Evolutionary conservation across 495 filamentous ascomycete genomes (phyloP).

Genomic region (Aspergillus sclerotiicarbonarius): DNA sequence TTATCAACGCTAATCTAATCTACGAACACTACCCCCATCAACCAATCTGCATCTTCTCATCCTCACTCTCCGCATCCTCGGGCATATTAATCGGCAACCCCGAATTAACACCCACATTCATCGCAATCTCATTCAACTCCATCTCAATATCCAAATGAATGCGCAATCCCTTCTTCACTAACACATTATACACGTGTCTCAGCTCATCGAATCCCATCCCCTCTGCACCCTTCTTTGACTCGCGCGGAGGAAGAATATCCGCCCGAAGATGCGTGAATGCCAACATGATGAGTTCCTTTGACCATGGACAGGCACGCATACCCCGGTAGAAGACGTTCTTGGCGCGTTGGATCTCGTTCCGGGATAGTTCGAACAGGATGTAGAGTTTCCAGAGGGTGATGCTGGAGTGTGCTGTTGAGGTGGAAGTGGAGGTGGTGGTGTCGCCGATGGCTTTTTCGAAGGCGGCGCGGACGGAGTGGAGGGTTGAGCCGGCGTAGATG

Average conservation of each 20-base stretch:
- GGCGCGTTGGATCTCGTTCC: conserved; percentile 38
- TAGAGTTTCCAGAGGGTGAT: conserved; percentile 66
- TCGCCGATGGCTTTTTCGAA: conserved; percentile 67
- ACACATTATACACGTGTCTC: conserved; percentile 45
- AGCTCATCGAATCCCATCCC: conserved; percentile 42
- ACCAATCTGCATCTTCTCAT: conserved; percentile 22
- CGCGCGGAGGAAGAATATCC: conserved; percentile 10
- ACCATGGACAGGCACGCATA: conserved; percentile 67
- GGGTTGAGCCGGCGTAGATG: conserved; percentile 47
- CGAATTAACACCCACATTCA: conserved; percentile 12
- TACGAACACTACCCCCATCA: neutral
- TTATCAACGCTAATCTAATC: neutral
- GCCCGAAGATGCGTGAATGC: conserved; percentile 55
- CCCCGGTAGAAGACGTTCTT: conserved; percentile 49
- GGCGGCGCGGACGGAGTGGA: conserved; percentile 59
- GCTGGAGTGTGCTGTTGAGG: conserved; percentile 41
- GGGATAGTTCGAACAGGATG: conserved; percentile 52
- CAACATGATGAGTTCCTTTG: conserved; percentile 65
- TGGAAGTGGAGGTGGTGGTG: conserved; percentile 26
- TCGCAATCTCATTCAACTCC: conserved; percentile 22
- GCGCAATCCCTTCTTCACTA: conserved; percentile 54
- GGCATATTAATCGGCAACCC: conserved; percentile 29
- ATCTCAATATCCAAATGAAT: conserved; percentile 45
- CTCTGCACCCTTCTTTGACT: conserved; percentile 6
- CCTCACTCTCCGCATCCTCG: conserved; percentile 26